Percentiles rank a stretch among this genome's conserved stretches.
phyloP scores from a whole-genome alignment of 495 filamentous ascomycete genomes.

The Aspergillus egyptiacus region DNA sequence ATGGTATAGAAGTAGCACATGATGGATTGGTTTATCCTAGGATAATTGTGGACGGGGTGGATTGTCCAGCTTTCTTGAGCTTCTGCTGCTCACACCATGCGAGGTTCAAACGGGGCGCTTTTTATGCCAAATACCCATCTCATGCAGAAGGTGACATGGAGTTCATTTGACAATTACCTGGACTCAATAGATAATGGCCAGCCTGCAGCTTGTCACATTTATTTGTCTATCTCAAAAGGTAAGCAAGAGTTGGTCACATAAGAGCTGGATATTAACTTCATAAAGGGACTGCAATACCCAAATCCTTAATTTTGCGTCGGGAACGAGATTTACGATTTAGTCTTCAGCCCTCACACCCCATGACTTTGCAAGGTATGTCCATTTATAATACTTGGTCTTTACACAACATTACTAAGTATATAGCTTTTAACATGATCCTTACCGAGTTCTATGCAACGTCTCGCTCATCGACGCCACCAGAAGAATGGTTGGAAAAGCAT shows the following conservation, averaged over 20 bases:
- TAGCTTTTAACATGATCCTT: background rate
- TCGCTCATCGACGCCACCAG: background rate
- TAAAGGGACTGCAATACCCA: background rate
- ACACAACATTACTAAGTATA: background rate
- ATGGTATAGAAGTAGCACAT: background rate
- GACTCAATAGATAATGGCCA: background rate
- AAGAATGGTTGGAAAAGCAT: slow-evolving; percentile 4
- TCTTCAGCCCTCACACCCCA: background rate
- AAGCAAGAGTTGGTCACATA: background rate
- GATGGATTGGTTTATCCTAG: slow-evolving; percentile 4
- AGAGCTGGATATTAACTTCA: background rate
- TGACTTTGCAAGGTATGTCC: slow-evolving; percentile 1
- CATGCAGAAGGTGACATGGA: background rate
- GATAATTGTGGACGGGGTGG: background rate
- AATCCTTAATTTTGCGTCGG: background rate
- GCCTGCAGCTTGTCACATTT: background rate
- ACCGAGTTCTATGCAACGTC: background rate
- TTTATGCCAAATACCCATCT: slow-evolving; percentile 1
- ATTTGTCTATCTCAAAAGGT: background rate
- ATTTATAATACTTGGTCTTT: background rate
- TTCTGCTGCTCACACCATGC: background rate
- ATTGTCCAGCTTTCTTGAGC: background rate
- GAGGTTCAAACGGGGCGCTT: background rate
- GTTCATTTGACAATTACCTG: background rate
- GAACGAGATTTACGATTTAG: background rate